phyloP scores from a whole-genome alignment of 1,139 yeast genomes.

The Taiozyma sp. region DNA sequence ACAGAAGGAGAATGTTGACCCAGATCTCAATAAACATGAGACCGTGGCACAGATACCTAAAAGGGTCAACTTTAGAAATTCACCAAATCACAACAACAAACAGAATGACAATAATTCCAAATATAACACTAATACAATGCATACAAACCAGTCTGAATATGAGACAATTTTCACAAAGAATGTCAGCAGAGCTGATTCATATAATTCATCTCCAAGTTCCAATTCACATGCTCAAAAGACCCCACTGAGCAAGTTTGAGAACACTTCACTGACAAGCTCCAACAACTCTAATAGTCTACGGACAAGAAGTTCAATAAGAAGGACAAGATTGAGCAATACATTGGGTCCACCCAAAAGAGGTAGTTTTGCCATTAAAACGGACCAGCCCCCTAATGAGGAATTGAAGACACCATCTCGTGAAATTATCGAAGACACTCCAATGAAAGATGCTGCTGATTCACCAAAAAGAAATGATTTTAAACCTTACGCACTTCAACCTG shows the following conservation, averaged over 20 bases:
- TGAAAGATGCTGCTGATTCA: slow-evolving; percentile 12
- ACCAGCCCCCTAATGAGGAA: neutral
- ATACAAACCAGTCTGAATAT: slow-evolving; percentile 19
- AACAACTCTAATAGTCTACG: slow-evolving; percentile 7
- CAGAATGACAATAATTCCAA: slow-evolving; percentile 6
- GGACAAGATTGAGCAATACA: slow-evolving; percentile 27
- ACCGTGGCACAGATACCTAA: slow-evolving; percentile 7
- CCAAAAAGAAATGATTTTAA: slow-evolving; percentile 1
- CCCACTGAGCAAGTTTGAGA: slow-evolving; percentile 10
- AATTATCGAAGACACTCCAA: slow-evolving; percentile 14
- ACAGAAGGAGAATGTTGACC: slow-evolving; percentile 9
- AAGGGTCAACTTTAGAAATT: slow-evolving; percentile 18
- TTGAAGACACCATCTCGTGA: neutral
- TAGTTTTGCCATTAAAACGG: slow-evolving; percentile 1
- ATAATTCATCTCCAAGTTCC: neutral
- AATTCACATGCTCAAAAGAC: slow-evolving; percentile 9
- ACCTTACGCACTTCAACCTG: slow-evolving; percentile 2
- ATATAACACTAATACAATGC: slow-evolving; percentile 9
- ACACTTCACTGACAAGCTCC: slow-evolving; percentile 6
- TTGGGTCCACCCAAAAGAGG: slow-evolving; percentile 35
- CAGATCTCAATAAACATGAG: neutral
- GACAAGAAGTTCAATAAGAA: slow-evolving; percentile 27
- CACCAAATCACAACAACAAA: slow-evolving; percentile 12
- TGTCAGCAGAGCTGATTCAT: slow-evolving; percentile 1
- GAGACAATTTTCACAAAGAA: slow-evolving; percentile 22